Conservation (phyloP, 331 rosid genomes). For the Acacia pycnantha region DNA sequence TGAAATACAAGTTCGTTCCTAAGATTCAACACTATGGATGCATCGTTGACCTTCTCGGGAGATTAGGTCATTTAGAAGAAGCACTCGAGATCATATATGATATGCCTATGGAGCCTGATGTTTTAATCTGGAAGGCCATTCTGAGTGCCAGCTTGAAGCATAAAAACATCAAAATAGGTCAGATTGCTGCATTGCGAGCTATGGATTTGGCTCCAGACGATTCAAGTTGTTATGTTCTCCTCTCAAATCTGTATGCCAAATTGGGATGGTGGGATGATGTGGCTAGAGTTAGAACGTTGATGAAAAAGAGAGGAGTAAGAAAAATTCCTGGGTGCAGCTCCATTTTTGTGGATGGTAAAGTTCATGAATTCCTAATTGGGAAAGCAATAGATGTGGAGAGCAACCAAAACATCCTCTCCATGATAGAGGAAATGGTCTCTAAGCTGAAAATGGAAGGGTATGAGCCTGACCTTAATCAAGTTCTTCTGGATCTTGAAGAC, state of each 20-base stretch:
- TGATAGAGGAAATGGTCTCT: slow-evolving; percentile 41
- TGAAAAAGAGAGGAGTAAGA: slow-evolving; percentile 45
- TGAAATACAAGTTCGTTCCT: slow-evolving; percentile 47
- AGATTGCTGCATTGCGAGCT: slow-evolving; percentile 40
- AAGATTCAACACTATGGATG: slow-evolving; percentile 55
- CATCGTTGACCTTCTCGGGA: slow-evolving; percentile 47
- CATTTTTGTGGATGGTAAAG: slow-evolving; percentile 45
- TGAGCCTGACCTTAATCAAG: slow-evolving; percentile 49
- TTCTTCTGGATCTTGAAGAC: slow-evolving; percentile 48
- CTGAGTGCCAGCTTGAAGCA: slow-evolving; percentile 50
- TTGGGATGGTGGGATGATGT: slow-evolving; percentile 55
- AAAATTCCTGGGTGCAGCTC: slow-evolving; percentile 61
- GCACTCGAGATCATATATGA: slow-evolving; percentile 37
- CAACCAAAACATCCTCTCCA: slow-evolving; percentile 28
- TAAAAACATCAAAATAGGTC: slow-evolving; percentile 34
- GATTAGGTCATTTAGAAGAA: slow-evolving; percentile 46
- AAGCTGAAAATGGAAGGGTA: slow-evolving; percentile 51
- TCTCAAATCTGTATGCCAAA: slow-evolving; percentile 57
- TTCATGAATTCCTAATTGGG: slow-evolving; percentile 45
- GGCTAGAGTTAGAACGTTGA: slow-evolving; percentile 40
- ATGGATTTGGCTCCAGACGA: slow-evolving; percentile 52
- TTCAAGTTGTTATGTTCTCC: slow-evolving; percentile 61
- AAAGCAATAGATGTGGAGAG: slow-evolving; percentile 36
- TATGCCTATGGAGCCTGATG: slow-evolving; percentile 54
- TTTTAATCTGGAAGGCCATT: slow-evolving; percentile 55